Conservation (phyloP, 257 asterid genomes). For the Ilex asprella region DNA sequence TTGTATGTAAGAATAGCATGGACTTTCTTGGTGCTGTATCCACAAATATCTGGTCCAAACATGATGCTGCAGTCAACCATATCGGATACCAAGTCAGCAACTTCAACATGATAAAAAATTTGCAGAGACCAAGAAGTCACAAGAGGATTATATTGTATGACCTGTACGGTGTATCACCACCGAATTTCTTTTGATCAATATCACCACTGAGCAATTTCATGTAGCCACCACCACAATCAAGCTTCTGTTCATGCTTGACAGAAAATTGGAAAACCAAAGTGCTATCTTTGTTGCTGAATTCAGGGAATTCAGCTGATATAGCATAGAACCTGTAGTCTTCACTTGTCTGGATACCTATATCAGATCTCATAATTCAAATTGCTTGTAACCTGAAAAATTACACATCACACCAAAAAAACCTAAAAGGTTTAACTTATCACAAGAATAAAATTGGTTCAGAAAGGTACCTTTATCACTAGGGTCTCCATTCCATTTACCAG, state of each 20-base stretch:
- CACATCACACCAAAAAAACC: background rate
- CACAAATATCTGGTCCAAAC: constrained; percentile 99
- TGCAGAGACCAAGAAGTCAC: background rate
- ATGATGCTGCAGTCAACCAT: constrained; percentile 60
- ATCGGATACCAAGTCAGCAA: constrained; percentile 15
- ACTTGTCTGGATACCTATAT: constrained; percentile 85
- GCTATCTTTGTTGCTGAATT: constrained; percentile 87
- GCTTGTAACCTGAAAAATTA: background rate
- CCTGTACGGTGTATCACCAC: constrained; percentile 98
- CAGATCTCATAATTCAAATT: background rate
- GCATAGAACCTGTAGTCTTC: constrained; percentile 91
- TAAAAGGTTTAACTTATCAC: too few relatives aligned
- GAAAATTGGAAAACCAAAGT: constrained; percentile 86
- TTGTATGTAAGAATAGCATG: constrained; percentile 78
- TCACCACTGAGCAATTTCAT: constrained; percentile 92
- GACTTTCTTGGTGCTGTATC: constrained; percentile 75
- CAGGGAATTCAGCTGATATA: constrained; percentile 92
- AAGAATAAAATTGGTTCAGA: background rate
- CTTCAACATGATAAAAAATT: background rate
- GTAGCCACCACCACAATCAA: constrained; percentile 99
- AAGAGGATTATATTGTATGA: constrained; percentile 8
- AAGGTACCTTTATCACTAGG: constrained; percentile 63
- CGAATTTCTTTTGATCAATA: constrained; percentile 80
- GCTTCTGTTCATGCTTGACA: constrained; percentile 98
- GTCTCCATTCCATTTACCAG: constrained; percentile 96